Base-by-base conservation (phyloP, 352 stramenopile species). In the Phytophthora sp. region DNA sequence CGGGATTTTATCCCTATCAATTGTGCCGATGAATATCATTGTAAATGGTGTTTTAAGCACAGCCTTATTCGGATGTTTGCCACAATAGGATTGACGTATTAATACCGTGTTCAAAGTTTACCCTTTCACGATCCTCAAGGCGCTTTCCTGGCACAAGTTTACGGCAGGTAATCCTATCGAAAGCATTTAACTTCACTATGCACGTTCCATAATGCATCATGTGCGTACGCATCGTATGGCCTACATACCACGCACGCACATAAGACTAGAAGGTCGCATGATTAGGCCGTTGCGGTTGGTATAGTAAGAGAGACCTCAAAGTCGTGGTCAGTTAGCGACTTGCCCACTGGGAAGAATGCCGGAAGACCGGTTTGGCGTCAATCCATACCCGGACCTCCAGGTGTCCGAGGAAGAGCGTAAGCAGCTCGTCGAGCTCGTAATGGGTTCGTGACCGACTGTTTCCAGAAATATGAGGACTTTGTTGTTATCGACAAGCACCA, bases 381-480 rank as follows among this genome's bases (percentile, higher is more conserved):
- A 57, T 47, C 66, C 66, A 16, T 74, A 66, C 27, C 38, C 55
- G 29, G 39, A 47, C n/a, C 63, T 71, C 3, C 39, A 44, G 6
- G 54, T 71, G 1, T 66, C 63, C 15, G 46, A 55, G 13, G 45
- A 47, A 20, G 63, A 71, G 24, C 55, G 63, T n/a, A 35, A 31
- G 4, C 63, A 60, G 15, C n/a, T 71, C 21, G 53, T 66, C 12
- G 27, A 71, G 1, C 63, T 66, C n/a, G 63, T 63, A 45, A 54
- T 11, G 54, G 35, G 30, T 65, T 63, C 42, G 33, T 74, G 18
- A 8, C 44, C 21, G 29, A 66, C 3, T 24, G 59, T 58, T 71
- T 66, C 47, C 27, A 66, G 5, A 63, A 78, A 15, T 76, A 76
- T 35, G 57, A 68, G 31, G 42, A 69, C 11, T 76, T 69, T 15